phyloP scores from a whole-genome alignment of 2,329 filamentous ascomycete species.

The Nannizziopsis barbatae region DNA sequence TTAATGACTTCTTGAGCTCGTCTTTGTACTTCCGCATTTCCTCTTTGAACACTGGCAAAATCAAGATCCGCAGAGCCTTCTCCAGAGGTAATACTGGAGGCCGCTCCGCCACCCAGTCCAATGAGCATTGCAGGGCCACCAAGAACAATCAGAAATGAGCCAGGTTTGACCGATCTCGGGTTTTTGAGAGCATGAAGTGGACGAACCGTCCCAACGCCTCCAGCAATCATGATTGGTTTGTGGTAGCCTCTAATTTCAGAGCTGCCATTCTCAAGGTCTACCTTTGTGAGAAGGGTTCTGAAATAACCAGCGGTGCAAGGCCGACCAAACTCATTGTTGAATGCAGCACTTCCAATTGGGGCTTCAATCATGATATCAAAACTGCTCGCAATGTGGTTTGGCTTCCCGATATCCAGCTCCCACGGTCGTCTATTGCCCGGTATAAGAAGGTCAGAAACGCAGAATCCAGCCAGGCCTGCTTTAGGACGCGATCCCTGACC shows the following conservation, averaged over 20 bases:
- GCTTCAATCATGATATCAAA: conserved; percentile 97
- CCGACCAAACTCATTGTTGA: conserved; percentile 96
- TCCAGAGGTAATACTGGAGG: conserved; percentile 78
- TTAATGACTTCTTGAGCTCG: conserved; percentile 98
- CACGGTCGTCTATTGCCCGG: conserved; percentile 73
- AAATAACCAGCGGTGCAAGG: conserved; percentile 85
- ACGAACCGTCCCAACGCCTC: conserved; percentile 82
- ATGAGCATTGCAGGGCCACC: conserved; percentile 97
- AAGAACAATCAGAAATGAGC: conserved; percentile 84
- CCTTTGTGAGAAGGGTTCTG: conserved; percentile 68
- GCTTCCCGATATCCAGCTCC: conserved; percentile 84
- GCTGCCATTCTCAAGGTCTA: conserved; percentile 49
- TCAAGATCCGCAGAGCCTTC: conserved; percentile 86
- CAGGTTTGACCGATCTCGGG: conserved; percentile 63
- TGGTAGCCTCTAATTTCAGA: conserved; percentile 81
- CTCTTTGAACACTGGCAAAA: conserved; percentile 93
- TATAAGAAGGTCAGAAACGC: conserved; percentile 86
- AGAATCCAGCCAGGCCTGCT: conserved; percentile 83
- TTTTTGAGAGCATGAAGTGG: conserved; percentile 86
- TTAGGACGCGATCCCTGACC: conserved; percentile 88
- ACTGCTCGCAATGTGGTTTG: conserved; percentile 82
- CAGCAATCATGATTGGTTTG: conserved; percentile 97
- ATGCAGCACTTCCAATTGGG: conserved; percentile 84
- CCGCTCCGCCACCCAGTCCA: conserved; percentile 86
- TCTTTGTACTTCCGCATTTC: conserved; percentile 92